Percentiles rank a stretch among this genome's conserved stretches.
phyloP scores from a whole-genome alignment of 2,329 filamentous ascomycete genomes.

The Dactylellina haptotyla region DNA sequence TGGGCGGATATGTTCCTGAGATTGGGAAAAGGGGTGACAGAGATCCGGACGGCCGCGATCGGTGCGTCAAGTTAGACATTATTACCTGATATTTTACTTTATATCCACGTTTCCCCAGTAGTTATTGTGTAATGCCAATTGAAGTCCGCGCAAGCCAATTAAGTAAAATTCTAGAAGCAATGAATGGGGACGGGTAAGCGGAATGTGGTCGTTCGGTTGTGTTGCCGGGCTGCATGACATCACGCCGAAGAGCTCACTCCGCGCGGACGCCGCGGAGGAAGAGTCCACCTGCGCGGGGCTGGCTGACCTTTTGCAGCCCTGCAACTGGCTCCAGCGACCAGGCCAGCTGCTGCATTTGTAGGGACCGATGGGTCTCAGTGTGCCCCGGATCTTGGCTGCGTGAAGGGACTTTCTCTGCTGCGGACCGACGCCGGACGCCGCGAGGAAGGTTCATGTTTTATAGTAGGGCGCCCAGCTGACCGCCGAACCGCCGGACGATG shows the following conservation, averaged over 20 bases:
- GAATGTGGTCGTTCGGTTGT: background rate
- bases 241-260: background rate
- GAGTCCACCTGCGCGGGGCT: background rate
- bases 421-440: slow-evolving; percentile 1
- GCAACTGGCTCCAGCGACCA: background rate
- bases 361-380: too few species aligned
- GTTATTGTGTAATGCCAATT: too few species aligned
- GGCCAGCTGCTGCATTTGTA: too few species aligned
- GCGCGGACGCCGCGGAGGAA: background rate
- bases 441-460: background rate
- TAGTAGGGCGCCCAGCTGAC: background rate
- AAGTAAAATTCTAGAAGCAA: too few species aligned
- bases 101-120: too few species aligned
- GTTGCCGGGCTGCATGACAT: background rate
- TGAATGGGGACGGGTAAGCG: too few species aligned
- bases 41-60: background rate
- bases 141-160: too few species aligned
- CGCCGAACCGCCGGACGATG: too few species aligned
- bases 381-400: background rate
- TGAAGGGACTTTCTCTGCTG: background rate
- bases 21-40: background rate
- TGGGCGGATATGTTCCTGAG: background rate
- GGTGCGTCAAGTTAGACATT: too few species aligned
- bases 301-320: background rate
- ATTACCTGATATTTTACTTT: too few species aligned